These are phyloP conservation scores for Fonsecaea pugnacius DNA, from an alignment of 2,329 filamentous ascomycete species.

Conservation along the genomic window DNA sequence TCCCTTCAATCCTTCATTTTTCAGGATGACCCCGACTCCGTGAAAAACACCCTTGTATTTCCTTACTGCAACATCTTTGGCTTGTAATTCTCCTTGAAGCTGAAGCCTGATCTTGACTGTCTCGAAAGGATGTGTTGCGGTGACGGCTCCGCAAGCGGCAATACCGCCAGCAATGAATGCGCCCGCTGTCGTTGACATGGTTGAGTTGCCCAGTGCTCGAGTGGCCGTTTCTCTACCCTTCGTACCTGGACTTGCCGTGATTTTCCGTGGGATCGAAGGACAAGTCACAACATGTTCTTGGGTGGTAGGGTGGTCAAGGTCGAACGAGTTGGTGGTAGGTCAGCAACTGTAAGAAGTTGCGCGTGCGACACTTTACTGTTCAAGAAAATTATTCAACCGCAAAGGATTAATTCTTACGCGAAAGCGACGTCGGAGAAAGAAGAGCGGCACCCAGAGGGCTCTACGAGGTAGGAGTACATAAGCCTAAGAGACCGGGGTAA, in stretches of 20 bases:
- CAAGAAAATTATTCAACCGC: conserved; percentile 5
- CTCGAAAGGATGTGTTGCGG: conserved; percentile 96
- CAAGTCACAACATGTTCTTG: conserved; percentile 10
- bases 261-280: conserved; percentile 8
- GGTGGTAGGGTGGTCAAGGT: not conserved
- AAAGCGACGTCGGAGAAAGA: conserved; percentile 14
- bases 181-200: conserved; percentile 49
- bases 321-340: conserved; percentile 4
- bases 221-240: conserved; percentile 1
- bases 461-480: not conserved
- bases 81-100: conserved; percentile 90
- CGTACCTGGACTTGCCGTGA: conserved; percentile 6
- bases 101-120: conserved; percentile 99
- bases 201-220: not conserved
- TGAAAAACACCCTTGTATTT: conserved; percentile 92
- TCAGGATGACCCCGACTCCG: conserved; percentile 84
- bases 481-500: not conserved
- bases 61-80: conserved; percentile 80
- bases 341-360: conserved; percentile 12
- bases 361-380: not conserved
- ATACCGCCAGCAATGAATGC: conserved; percentile 96
- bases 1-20: conserved; percentile 84
- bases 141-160: conserved; percentile 95
- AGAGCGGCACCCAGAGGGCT: not conserved
- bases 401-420: not conserved